Conservation (phyloP, 129 eudicot genomes). For the Helianthus annuus region HanXRQr2.0-SUNRISE NC_035448.2:19672421-19672920, state of each 20-base stretch:
- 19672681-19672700: slow-evolving; percentile 85
- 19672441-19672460: slow-evolving; percentile 76
- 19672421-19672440: slow-evolving; percentile 64
- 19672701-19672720: slow-evolving; percentile 85
- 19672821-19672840: no score
- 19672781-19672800: no score
- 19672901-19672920: not conserved
- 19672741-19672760: slow-evolving; percentile 56
- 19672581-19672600: slow-evolving; percentile 69
- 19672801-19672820: no score
- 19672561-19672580: slow-evolving; percentile 66
- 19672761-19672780: not conserved
- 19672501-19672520: slow-evolving; percentile 83
- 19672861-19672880: no score
- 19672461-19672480: slow-evolving; percentile 91
- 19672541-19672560: slow-evolving; percentile 80
- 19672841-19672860: no score
- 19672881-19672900: no score
- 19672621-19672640: slow-evolving; percentile 79
- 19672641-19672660: slow-evolving; percentile 74
- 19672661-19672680: slow-evolving; percentile 71
- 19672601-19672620: slow-evolving; percentile 84
- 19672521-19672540: slow-evolving; percentile 90
- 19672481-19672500: slow-evolving; percentile 81
- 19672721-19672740: slow-evolving; percentile 71